Evolutionary conservation across 164 flowering plant genomes (phyloP), one percentile per base, ranked within the genome.

Genomic region (Magnolia changhungtana): DNA sequence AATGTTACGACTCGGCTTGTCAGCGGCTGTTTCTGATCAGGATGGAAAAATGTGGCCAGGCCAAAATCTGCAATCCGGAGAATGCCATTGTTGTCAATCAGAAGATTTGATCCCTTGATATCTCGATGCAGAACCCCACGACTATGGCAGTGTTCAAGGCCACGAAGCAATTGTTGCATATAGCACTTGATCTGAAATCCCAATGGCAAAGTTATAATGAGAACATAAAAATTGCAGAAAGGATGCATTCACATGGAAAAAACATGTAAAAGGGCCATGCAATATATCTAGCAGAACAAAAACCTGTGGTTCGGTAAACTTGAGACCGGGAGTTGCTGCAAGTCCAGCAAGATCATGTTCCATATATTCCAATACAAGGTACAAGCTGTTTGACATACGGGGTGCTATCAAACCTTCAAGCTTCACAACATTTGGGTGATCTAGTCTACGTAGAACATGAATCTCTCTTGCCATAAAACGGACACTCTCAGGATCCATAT

Each of bases 381-480:
- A 90, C 73, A 93, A 80, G 81, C 90, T 91, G 78, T 89, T 84
- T 27, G 96, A 91, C 72, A 86, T 83, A 79, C 88, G 86, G 20
- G 98, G 92, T 19, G 93, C 88, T 70, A 91, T 85, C 63, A 91
- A 74, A 71, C 96, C 92, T 83, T 93, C 95, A 59, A 93, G 92
- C 85, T 89, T 93, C 86, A 93, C 84, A 72, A 93, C 86, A 85
- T 91, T 93, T 23, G 96, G 96, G 75, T 93, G 98, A 83, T 91
- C 91, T 72, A 93, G 92, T 83, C 89, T 87, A 52, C 98, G 93
- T 71, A 90, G 77, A 73, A 92, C 81, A 73, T 86, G 79, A 77
- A 93, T 93, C 86, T 93, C 98, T 81, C 98, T 87, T 7, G 96
- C 92, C 98, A 93, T 93, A 81, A 93, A 93, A 65, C 95, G 92